Evolutionary conservation across 2,329 filamentous ascomycete genomes (phyloP), one percentile per base, ranked within the genome.

Genomic region (Rhynchosporium graminicola): DNA sequence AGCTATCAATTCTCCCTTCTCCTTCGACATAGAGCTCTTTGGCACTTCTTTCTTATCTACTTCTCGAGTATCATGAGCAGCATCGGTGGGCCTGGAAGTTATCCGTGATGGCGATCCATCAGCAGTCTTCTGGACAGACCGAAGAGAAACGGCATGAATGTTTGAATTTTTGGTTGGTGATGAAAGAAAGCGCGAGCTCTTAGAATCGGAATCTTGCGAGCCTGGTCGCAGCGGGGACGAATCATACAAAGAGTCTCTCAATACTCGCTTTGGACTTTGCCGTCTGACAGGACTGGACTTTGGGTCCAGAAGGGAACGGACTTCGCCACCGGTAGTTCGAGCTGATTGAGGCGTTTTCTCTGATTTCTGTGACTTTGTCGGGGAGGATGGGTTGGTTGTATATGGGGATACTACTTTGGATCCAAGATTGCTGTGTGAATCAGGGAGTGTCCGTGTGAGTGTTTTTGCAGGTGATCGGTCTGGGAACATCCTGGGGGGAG

Each of bases 341-440:
- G 7, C 52, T 15, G 62, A 67, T 29, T 65, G 60, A 29, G 67
- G 54, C 7, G 65, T 64, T 38, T 64, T 67, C 13, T 66, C 65
- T 4, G 67, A 69, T 50, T 67, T 70, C 50, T 70, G 68, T 3
- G 69, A 70, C 55, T 65, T 70, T 15, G 66, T 60, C 38, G 72
- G 69, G 0, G 72, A 72, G 26, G 69, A 59, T 28, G 66, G 50
- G 63, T 73, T 73, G 4, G 59, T 68, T 8, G 64, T 73, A 56
- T 73, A 74, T 31, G 63, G 61, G n/a, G 71, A 67, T 20, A 73
- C 50, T 9, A 72, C 54, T 42, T 64, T n/a, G 59, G 57, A n/a
- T 38, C 62, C 36, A 46, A 40, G 28, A 48, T 31, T 15, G 6
- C 29, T 13, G 42, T 28, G 54, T 36, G 26, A 20, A 38, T 64